Base-by-base conservation (phyloP, 805 yeast species). In the Candida schatavii region DNA sequence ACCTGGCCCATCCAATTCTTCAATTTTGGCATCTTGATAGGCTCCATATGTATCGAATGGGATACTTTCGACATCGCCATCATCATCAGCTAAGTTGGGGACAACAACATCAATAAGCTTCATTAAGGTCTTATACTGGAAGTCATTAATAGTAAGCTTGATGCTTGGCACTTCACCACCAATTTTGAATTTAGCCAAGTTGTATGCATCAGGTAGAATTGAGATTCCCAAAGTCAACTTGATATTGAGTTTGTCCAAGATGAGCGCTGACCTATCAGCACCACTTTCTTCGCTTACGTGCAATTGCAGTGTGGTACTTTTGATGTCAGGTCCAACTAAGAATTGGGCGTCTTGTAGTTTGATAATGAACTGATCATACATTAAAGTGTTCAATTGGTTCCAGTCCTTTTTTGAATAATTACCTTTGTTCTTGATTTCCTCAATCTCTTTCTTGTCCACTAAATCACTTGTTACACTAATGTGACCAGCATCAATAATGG, bases 401-500 rank as follows among this genome's bases (percentile, higher is more conserved):
- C 95, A 91, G 53, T 91, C 97, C 2, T 75, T 79, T 2, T 66
- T 72, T 1, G 76, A 66, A 55, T 83, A 84, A 45, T 64, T 66
- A 5, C 72, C 70, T 55, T 86, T 79, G 20, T 80, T 70, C 54
- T 82, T 87, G 35, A 89, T 78, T 44, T 81, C 81, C 39, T 82
- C 81, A 21, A 89, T 75, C 35, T 78, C 79, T 3, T 77, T 74
- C 48, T 79, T 80, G 36, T 85, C 86, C 3, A 82, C 93, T 31
- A 91, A 72, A 52, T 90, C 93, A 56, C 96, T 87, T 1, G 71
- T 64, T 13, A 93, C 80, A 48, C 88, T 82, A 19, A 95, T 83
- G 60, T 91, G 97, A 56, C 99, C 99, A 5, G 97, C 97, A 71
- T 93, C 98, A 41, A 93, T 72, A 15, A 93, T 79, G 3, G 90